Evolutionary conservation across 73 alveolate species (phyloP).

Genomic region (Paramecium pentaurelia): DNA sequence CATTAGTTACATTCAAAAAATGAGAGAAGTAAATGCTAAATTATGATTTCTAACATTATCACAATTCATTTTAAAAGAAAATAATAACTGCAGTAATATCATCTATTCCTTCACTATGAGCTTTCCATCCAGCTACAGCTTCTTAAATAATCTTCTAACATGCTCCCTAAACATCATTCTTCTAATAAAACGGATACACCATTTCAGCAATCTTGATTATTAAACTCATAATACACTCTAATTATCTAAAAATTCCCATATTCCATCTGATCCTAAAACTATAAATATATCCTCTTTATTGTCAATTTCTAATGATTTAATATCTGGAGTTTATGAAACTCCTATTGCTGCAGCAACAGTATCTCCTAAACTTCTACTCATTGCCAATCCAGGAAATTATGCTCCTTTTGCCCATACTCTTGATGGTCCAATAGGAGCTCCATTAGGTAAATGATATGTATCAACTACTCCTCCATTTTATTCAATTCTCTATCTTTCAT

Average conservation of each 20-base stretch:
- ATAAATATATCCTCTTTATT: background rate
- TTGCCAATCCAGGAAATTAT: conserved; percentile 72
- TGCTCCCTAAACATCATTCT: conserved; percentile 45
- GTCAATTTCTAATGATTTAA: background rate
- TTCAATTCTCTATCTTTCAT: conserved; percentile 29
- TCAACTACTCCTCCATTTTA: conserved; percentile 30
- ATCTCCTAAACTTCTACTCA: conserved; percentile 74
- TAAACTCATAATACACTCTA: background rate
- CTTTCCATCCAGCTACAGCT: background rate
- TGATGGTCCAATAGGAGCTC: conserved; percentile 74
- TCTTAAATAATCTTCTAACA: background rate
- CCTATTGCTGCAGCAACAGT: conserved; percentile 68
- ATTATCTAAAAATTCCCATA: conserved; percentile 33
- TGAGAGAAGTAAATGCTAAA: conserved; percentile 27
- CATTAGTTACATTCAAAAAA: background rate
- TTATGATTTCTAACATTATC: background rate
- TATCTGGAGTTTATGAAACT: conserved; percentile 32
- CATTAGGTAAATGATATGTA: conserved; percentile 45
- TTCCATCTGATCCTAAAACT: conserved; percentile 29
- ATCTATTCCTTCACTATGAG: conserved; percentile 34
- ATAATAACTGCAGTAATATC: conserved; percentile 28
- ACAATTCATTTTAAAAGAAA: background rate
- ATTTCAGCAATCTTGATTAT: background rate
- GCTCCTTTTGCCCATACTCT: conserved; percentile 69
- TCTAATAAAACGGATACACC: conserved; percentile 2